Conservation (phyloP, 208 protist genomes). For the Cochliopodium minus region DNA sequence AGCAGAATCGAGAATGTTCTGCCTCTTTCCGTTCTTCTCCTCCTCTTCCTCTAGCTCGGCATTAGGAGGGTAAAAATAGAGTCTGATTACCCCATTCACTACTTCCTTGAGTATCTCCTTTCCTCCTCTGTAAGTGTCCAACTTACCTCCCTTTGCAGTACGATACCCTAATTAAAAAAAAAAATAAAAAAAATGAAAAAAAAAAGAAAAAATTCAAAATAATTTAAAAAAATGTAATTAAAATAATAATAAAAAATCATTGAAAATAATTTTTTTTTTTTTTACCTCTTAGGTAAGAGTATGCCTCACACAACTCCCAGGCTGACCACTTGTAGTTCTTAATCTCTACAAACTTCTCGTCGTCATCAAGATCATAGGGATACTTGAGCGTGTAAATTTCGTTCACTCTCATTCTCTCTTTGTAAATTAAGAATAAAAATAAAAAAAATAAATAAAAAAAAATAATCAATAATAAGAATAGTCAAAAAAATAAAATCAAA, state of each 20-base stretch:
- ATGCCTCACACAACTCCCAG: constrained; percentile 69
- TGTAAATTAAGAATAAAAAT: constrained; percentile 67
- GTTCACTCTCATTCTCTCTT: constrained; percentile 64
- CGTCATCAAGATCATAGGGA: constrained; percentile 34
- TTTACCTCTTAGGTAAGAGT: constrained; percentile 58
- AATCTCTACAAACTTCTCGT: no score
- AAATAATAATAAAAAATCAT: no score
- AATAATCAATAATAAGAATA: no score
- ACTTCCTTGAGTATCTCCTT: constrained; percentile 62
- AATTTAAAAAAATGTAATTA: no score
- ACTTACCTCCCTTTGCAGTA: constrained; percentile 45
- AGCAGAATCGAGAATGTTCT: background rate
- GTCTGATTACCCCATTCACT: constrained; percentile 49
- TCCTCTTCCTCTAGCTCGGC: background rate
- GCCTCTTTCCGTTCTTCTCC: background rate
- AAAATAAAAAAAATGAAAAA: no score
- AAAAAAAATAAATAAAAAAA: no score
- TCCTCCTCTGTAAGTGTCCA: constrained; percentile 63
- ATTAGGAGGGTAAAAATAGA: constrained; percentile 57
- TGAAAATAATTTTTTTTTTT: no score
- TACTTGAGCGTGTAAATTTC: constrained; percentile 56
- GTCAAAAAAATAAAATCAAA: no score
- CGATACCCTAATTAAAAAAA: no score
- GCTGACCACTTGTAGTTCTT: constrained; percentile 47
- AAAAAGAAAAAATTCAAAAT: no score